Evolutionary conservation across 768 basidiomycete species (phyloP), one percentile per base, ranked within the genome.

Genomic region (Tylopilus subfusipes): DNA sequence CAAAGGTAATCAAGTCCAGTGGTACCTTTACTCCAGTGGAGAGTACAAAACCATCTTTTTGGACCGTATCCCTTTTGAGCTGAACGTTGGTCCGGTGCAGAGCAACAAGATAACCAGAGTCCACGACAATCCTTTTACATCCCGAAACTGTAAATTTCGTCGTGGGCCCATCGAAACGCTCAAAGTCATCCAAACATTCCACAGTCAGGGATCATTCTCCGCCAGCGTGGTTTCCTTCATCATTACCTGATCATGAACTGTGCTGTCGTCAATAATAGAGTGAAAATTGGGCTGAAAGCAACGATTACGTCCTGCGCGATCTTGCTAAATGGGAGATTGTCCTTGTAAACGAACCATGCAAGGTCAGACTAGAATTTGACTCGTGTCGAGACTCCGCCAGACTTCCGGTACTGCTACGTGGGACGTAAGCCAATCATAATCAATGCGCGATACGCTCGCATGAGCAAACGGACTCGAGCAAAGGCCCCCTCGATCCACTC

Each of bases 361-460:
- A 56, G 24, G 9, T 44, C 56, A 27, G 34, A 50, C 56, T 27
- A 18, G n/a, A 7, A 29, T 36, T 42, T 42, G 16, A 9, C 33
- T 42, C 30, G 10, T 21, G 27, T 27, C 18, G 22, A 10, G 24
- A 31, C 19, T 34, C 18, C 6, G 33, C 2, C 7, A 36, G 5
- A 36, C n/a, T n/a, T n/a, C 25, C 12, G 45, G 24, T 24, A 14
- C 42, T 43, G 25, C 38, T 31, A 11, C 27, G 21, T 36, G 21
- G n/a, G 24, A 34, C 48, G 29, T 29, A 50, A 34, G 19, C 69
- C 70, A 13, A 72, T 69, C 78, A 80, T 80, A 33, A 82, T 71
- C 51, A 58, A 71, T 40, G 73, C 75, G 33, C 81, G 73, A 63
- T 84, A 81, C 9, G 31, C 48, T 58, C 38, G 38, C 42, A 44